phyloP scores from a whole-genome alignment of 805 yeast species.

The Metschnikowia corniflorae region DNA sequence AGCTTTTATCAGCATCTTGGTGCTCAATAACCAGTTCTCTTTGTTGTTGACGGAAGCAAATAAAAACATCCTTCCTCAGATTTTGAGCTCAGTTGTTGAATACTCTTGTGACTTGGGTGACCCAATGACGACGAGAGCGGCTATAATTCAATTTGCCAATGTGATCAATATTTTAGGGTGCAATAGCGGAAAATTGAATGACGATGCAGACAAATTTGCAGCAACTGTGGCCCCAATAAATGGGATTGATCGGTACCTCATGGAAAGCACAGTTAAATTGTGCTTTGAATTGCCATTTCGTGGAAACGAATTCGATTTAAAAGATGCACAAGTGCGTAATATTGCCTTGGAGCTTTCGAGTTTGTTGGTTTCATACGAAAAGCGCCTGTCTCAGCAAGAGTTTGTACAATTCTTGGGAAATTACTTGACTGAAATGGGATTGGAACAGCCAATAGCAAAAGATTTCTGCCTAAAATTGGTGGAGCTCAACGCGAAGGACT shows the following conservation, averaged over 20 bases:
- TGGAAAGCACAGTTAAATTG: conserved; percentile 62
- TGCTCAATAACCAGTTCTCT: conserved; percentile 76
- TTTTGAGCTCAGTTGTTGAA: conserved; percentile 61
- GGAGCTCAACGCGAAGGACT: conserved; percentile 54
- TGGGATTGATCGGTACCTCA: conserved; percentile 67
- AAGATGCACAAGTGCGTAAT: conserved; percentile 76
- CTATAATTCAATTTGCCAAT: conserved; percentile 66
- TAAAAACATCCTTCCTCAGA: conserved; percentile 53
- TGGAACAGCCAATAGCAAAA: conserved; percentile 55
- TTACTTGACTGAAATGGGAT: conserved; percentile 53
- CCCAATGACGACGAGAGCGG: conserved; percentile 59
- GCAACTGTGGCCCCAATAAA: conserved; percentile 51
- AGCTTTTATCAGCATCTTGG: conserved; percentile 62
- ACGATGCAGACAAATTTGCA: conserved; percentile 53
- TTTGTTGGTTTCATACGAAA: conserved; percentile 55
- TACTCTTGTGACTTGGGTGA: conserved; percentile 64
- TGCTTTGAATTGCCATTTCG: conserved; percentile 80
- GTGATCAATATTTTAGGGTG: conserved; percentile 61
- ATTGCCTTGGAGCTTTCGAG: conserved; percentile 72
- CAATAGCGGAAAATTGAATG: conserved; percentile 59
- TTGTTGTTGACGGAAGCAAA: conserved; percentile 70
- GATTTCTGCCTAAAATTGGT: conserved; percentile 62
- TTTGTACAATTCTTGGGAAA: conserved; percentile 46
- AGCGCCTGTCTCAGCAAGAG: conserved; percentile 34
- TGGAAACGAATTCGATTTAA: conserved; percentile 56